Conservation (phyloP, 768 basidiomycete species). For the Agrocybe pediades region DNA sequence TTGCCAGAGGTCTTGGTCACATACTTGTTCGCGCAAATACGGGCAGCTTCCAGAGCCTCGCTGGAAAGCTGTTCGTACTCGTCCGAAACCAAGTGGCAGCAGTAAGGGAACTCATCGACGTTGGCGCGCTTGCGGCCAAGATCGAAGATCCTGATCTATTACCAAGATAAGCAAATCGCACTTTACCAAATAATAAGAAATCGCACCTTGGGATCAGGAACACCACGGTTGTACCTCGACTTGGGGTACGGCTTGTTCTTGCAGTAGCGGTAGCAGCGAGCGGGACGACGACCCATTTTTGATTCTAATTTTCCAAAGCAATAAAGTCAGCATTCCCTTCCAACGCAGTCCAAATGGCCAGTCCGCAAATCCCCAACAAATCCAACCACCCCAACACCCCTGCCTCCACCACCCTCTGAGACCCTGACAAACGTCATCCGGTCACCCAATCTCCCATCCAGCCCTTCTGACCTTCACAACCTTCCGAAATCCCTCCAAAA, state of each 20-base stretch:
- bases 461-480: slow-evolving; percentile 10
- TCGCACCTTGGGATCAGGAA: slow-evolving; percentile 88
- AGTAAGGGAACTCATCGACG: slow-evolving; percentile 98
- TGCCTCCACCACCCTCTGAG: neutral
- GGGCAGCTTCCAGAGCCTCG: slow-evolving; percentile 96
- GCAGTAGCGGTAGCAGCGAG: slow-evolving; percentile 98
- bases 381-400: slow-evolving; percentile 1
- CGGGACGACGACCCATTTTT: slow-evolving; percentile 97
- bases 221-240: slow-evolving; percentile 97
- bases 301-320: slow-evolving; percentile 15
- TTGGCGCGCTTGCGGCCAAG: slow-evolving; percentile 93
- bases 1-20: slow-evolving; percentile 98
- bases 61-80: slow-evolving; percentile 97
- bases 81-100: slow-evolving; percentile 94
- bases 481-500: slow-evolving; percentile 7
- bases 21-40: slow-evolving; percentile 99
- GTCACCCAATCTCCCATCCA: slow-evolving; percentile 9
- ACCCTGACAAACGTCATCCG: slow-evolving; percentile 19
- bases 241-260: slow-evolving; percentile 99
- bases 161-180: neutral
- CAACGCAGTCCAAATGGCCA: neutral
- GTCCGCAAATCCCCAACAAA: neutral
- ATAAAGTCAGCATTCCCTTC: slow-evolving; percentile 9
- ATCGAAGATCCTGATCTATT: slow-evolving; percentile 96
- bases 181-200: neutral